Evolutionary conservation across 2,329 filamentous ascomycete genomes (phyloP).

Genomic region (Colletotrichum liriopes): DNA sequence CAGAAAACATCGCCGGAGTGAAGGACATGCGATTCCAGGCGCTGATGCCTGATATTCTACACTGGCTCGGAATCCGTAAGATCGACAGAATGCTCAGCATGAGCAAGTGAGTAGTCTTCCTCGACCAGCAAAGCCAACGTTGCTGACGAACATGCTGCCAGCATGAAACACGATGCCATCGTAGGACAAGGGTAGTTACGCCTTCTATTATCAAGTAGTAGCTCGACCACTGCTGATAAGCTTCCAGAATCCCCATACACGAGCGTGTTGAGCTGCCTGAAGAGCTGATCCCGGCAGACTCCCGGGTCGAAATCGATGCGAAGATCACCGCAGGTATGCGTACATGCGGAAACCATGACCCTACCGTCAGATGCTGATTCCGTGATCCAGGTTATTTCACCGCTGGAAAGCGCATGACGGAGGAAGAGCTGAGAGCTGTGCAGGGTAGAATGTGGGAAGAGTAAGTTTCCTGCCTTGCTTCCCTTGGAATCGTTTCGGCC

Average conservation of each 20-base stretch:
- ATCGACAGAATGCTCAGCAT: conserved; percentile 99
- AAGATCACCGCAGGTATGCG: conserved; percentile 93
- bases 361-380: conserved; percentile 3
- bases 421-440: conserved; percentile 87
- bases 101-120: conserved; percentile 80
- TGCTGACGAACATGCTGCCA: conserved; percentile 52
- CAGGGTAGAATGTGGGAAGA: conserved; percentile 94
- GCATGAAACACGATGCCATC: conserved; percentile 93
- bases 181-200: conserved; percentile 80
- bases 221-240: conserved; percentile 39
- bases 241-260: conserved; percentile 82
- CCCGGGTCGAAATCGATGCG: conserved; percentile 97
- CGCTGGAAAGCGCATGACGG: conserved; percentile 89
- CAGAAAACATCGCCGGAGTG: conserved; percentile 98
- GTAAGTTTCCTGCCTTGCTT: conserved; percentile 57
- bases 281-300: conserved; percentile 94
- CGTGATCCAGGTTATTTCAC: conserved; percentile 79
- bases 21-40: conserved; percentile 99
- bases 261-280: conserved; percentile 94
- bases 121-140: background rate
- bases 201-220: too few species aligned
- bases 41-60: conserved; percentile 96
- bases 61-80: conserved; percentile 98
- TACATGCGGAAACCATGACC: conserved; percentile 5
- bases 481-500: background rate